Evolutionary conservation across 2,329 filamentous ascomycete genomes (phyloP).

Genomic region (Fusarium tjaetaba): DNA sequence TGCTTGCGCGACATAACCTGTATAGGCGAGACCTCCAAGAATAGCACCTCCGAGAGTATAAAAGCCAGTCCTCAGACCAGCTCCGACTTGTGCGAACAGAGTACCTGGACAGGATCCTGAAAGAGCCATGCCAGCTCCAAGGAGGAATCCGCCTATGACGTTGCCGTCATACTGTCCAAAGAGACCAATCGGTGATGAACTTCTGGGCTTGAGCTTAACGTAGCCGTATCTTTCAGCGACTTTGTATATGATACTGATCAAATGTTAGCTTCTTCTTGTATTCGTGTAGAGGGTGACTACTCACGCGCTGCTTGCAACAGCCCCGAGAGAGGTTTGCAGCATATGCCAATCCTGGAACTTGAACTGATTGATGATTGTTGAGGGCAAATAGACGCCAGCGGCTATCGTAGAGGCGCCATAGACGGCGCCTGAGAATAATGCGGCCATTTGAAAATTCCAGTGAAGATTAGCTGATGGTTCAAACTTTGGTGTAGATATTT

Average conservation of each 20-base stretch:
- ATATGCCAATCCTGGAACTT: constrained; percentile 71
- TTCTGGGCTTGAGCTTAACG: constrained; percentile 57
- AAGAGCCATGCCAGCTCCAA: constrained; percentile 73
- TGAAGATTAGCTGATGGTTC: neutral
- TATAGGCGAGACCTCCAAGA: constrained; percentile 65
- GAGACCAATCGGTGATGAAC: constrained; percentile 62
- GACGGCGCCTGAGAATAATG: constrained; percentile 61
- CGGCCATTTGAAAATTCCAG: constrained; percentile 40
- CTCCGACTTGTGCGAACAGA: constrained; percentile 68
- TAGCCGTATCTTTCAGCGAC: constrained; percentile 56
- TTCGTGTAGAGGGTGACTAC: constrained; percentile 38
- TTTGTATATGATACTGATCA: constrained; percentile 55
- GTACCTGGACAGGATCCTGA: constrained; percentile 74
- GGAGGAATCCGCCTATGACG: constrained; percentile 68
- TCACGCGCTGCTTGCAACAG: constrained; percentile 70
- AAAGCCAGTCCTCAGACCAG: constrained; percentile 61
- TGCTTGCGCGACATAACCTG: constrained; percentile 53
- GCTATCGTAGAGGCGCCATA: constrained; percentile 71
- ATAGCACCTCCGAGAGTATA: constrained; percentile 65
- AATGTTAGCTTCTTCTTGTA: neutral
- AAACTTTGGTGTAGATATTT: neutral
- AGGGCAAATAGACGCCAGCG: constrained; percentile 68
- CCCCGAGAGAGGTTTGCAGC: constrained; percentile 71
- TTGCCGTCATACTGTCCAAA: constrained; percentile 70
- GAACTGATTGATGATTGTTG: constrained; percentile 70